Base-by-base conservation (phyloP, 1,284 basidiomycete genomes). In the Athelia sp. region DNA sequence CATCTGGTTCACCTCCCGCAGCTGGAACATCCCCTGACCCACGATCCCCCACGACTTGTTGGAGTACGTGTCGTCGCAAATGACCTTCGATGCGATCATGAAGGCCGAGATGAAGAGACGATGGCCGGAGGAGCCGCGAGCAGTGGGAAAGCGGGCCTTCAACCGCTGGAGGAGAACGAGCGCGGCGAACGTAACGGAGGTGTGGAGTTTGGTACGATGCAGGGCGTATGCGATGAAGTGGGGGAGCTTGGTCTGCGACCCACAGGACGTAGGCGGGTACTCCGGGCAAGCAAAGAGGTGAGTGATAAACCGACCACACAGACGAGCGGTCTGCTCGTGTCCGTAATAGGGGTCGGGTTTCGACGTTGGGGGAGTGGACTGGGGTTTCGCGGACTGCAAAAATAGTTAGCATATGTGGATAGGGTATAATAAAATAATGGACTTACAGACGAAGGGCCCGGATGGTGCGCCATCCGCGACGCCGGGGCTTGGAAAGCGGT, bases 41-140 rank as follows among this genome's bases (percentile, higher is more conserved):
- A 97, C 93, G 46, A 97, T 90, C 18, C 84, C 84, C 93, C 93
- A 97, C 0, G 90, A 93, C 69, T 95, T 93, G 81, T 97, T 97
- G 14, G 90, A 93, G 63, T 95, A 95, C 0, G 93, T 97, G 64
- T 98, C 93, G 74, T 97, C 93, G 70, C 92, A 94, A 56, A 94
- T 90, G 17, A 93, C 88, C 67, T 93, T 93, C 3, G 83, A 87
- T 0, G 87, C 85, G 54, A 97, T 91, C 94, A 97, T 97, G 65
- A 93, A 93, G 0, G 93, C 92, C 0, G 90, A 93, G 11, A 97
- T 87, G 65, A 95, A 96, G 0, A 98, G 68, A 0, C 93, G 82
- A 61, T 97, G 93, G 10, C 93, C 93, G 0, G 90, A 94, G 0
- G 91, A 94, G 34, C 93, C 93, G 47, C 90, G 83, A 29, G 93